Percentiles rank a stretch among this genome's conserved stretches.
Evolutionary conservation across 805 yeast species (phyloP).

Genomic region (Candida oleophila): DNA sequence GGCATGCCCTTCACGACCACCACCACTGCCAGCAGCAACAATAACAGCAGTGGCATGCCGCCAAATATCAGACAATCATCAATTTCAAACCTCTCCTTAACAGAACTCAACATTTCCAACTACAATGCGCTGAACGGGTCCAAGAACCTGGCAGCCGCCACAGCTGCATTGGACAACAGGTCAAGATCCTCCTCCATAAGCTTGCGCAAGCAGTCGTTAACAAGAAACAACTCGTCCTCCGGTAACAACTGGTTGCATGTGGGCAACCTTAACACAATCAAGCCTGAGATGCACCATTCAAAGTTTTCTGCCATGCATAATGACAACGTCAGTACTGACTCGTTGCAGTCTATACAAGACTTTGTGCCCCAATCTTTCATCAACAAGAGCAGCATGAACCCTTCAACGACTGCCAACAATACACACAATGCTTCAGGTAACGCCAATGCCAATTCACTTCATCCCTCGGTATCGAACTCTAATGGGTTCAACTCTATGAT

Average conservation of each 20-base stretch:
- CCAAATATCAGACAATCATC: constrained; percentile 40
- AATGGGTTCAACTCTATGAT: constrained; percentile 34
- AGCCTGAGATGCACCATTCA: constrained; percentile 3
- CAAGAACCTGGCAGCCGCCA: constrained; percentile 6
- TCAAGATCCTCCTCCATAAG: constrained; percentile 37
- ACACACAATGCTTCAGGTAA: no score
- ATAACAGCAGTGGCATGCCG: constrained; percentile 32
- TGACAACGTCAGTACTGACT: constrained; percentile 35
- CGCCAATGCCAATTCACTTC: no score
- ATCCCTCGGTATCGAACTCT: constrained; percentile 3
- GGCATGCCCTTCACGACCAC: constrained; percentile 5
- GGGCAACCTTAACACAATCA: constrained; percentile 37
- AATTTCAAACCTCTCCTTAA: constrained; percentile 39
- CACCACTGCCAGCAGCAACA: constrained; percentile 9
- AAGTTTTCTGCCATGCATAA: constrained; percentile 6
- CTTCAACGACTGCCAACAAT: constrained; percentile 2
- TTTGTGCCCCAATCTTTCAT: constrained; percentile 42
- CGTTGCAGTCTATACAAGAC: constrained; percentile 44
- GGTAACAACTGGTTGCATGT: constrained; percentile 43
- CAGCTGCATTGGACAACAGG: constrained; percentile 18
- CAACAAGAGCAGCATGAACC: constrained; percentile 24
- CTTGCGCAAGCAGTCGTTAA: constrained; percentile 43
- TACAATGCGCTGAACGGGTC: constrained; percentile 13
- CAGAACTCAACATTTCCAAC: constrained; percentile 36
- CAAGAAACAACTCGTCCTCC: constrained; percentile 38